Evolutionary conservation across 345 rosid genomes (phyloP).

Genomic region (Gynandropsis gynandra): DNA sequence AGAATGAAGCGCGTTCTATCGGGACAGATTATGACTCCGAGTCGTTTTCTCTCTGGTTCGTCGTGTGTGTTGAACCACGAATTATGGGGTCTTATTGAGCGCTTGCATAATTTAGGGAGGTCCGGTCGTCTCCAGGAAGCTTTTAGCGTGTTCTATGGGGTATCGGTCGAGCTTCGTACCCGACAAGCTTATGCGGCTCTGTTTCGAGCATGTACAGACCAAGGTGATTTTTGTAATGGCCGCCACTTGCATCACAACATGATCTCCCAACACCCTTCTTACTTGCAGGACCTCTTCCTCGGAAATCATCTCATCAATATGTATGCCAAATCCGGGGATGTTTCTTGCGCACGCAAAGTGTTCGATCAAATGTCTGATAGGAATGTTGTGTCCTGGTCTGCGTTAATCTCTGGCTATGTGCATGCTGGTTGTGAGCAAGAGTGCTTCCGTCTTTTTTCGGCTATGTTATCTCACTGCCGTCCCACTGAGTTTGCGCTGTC

Average conservation of each 20-base stretch:
- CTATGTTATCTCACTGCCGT: conserved; percentile 47
- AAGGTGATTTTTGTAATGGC: conserved; percentile 46
- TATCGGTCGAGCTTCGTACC: conserved; percentile 32
- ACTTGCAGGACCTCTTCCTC: conserved; percentile 31
- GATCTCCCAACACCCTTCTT: conserved; percentile 23
- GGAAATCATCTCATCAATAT: conserved; percentile 56
- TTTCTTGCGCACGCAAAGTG: conserved; percentile 40
- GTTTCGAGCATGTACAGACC: conserved; percentile 61
- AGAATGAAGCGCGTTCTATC: too few relatives aligned
- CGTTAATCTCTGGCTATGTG: conserved; percentile 61
- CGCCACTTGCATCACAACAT: conserved; percentile 46
- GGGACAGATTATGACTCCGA: conserved; percentile 13
- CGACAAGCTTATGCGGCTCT: conserved; percentile 45
- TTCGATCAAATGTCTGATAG: conserved; percentile 61
- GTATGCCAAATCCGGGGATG: conserved; percentile 56
- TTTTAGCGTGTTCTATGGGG: conserved; percentile 35
- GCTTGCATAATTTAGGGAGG: conserved; percentile 19
- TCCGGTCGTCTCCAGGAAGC: conserved; percentile 40
- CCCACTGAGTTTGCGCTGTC: conserved; percentile 70
- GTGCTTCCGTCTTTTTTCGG: conserved; percentile 39
- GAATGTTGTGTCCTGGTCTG: conserved; percentile 78
- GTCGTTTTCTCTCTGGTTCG: conserved; percentile 22
- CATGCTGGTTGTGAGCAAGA: conserved; percentile 42
- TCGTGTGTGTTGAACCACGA: conserved; percentile 15
- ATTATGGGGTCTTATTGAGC: conserved; percentile 1